Evolutionary conservation across 805 yeast species (phyloP).

Genomic region (Komagataella populi): DNA sequence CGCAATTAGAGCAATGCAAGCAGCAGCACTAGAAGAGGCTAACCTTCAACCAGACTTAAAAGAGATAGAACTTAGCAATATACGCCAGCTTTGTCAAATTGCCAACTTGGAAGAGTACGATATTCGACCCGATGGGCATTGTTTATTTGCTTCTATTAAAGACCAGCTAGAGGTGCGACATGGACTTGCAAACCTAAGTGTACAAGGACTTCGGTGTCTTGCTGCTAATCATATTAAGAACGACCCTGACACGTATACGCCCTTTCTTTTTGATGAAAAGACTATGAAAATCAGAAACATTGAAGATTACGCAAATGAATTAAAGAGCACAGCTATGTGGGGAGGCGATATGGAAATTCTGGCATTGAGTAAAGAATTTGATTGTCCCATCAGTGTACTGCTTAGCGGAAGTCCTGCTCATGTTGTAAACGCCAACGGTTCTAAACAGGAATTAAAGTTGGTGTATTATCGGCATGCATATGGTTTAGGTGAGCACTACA

Average conservation of each 20-base stretch:
- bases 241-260: slow-evolving; percentile 60
- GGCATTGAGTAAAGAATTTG: slow-evolving; percentile 61
- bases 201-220: slow-evolving; percentile 41
- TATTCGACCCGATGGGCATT: slow-evolving; percentile 86
- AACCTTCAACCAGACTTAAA: slow-evolving; percentile 49
- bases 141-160: slow-evolving; percentile 73
- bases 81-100: slow-evolving; percentile 36
- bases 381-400: slow-evolving; percentile 63
- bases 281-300: slow-evolving; percentile 53
- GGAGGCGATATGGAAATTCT: slow-evolving; percentile 90
- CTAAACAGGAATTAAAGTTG: slow-evolving; percentile 42
- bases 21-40: slow-evolving; percentile 66
- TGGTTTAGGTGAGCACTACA: slow-evolving; percentile 93
- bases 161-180: slow-evolving; percentile 62
- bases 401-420: slow-evolving; percentile 67
- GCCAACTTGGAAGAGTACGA: slow-evolving; percentile 45
- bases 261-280: slow-evolving; percentile 72
- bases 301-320: slow-evolving; percentile 51
- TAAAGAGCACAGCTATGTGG: slow-evolving; percentile 81
- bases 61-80: slow-evolving; percentile 55
- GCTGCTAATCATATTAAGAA: slow-evolving; percentile 56
- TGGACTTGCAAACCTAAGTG: slow-evolving; percentile 15
- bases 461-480: slow-evolving; percentile 78
- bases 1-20: slow-evolving; percentile 43
- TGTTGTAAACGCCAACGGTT: slow-evolving; percentile 44